A percentile compares a stretch with the other conserved stretches of the same genome.
These are phyloP conservation scores for Xylariaceae sp. DNA, from an alignment of 2,329 filamentous ascomycete genomes.

Conservation along the genomic window DNA sequence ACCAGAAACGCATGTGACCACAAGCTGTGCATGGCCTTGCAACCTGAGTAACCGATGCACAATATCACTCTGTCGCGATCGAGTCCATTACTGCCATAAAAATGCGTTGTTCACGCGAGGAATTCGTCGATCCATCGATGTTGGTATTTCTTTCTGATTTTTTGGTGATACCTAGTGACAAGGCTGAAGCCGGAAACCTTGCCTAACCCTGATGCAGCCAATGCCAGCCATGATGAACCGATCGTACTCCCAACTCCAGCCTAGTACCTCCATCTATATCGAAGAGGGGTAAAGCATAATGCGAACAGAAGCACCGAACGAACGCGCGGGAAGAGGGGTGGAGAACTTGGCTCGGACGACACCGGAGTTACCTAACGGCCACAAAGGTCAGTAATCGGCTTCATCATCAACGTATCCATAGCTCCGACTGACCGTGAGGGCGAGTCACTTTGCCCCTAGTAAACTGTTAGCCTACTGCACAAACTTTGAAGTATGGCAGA, in stretches of 20 bases:
- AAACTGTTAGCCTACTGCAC: constrained; percentile 13
- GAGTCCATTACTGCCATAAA: constrained; percentile 26
- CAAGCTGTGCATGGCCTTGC: constrained; percentile 10
- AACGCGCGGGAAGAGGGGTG: constrained; percentile 93
- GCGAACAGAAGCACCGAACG: constrained; percentile 94
- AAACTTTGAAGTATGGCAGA: background rate
- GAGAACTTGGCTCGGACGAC: constrained; percentile 98
- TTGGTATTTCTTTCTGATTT: constrained; percentile 46
- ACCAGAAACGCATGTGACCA: constrained; percentile 20
- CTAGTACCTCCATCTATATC: constrained; percentile 75
- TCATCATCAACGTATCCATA: background rate
- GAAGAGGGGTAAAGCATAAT: constrained; percentile 98
- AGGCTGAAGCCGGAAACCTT: constrained; percentile 54
- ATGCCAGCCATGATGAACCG: constrained; percentile 62
- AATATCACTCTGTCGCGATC: constrained; percentile 27
- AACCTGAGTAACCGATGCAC: constrained; percentile 22
- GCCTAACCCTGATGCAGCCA: constrained; percentile 54
- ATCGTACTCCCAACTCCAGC: constrained; percentile 68
- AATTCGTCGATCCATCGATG: constrained; percentile 39
- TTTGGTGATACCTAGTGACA: constrained; percentile 46
- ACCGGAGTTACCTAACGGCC: constrained; percentile 83
- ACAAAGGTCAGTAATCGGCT: constrained; percentile 24
- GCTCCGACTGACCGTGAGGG: constrained; percentile 72
- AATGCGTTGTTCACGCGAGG: constrained; percentile 29
- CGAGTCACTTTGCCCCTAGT: constrained; percentile 87